Base-by-base conservation (phyloP, 2,329 filamentous ascomycete genomes). In the Colletotrichum orbiculare region DNA sequence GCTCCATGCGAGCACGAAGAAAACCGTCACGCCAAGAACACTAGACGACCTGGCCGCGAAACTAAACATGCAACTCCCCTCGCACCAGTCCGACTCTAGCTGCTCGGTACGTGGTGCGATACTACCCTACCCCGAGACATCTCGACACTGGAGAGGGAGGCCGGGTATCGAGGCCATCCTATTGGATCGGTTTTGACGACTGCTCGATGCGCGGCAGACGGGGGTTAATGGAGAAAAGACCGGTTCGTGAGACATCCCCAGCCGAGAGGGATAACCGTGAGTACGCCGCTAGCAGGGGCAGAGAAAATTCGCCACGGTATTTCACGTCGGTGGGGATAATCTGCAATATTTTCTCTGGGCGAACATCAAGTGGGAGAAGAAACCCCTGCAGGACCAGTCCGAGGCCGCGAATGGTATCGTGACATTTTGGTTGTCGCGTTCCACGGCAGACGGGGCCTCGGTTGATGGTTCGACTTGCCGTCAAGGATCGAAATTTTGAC, bases 91-190 rank as follows among this genome's bases (percentile, higher is more conserved):
- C 57, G 35, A 35, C 62, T 62, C 42, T 8, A 56, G 62, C 11
- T 64, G 41, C 41, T 64, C 60, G 54, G 60, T 64, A 59, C 60
- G 60, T 38, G 17, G 48, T 62, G 41, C 50, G 45, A 65, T 56
- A 37, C 46, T 46, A 65, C 57, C 35, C 50, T 62, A 65, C 57
- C 35, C 50, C 55, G 62, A 55, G 57, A 62, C 62, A 42, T 15
- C 11, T 10, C 13, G 45, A 7, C 46, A 38, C 55, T 35, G n/a
- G 42, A 37, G 34, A 15, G 10, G 33, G 15, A 15, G 5, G 25
- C 11, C 57, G 48, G 49, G 37, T 25, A 49, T 60, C 43, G 43
- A 1, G 10, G 15, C 12, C 3, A 13, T 39, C 61, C 9, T 34
- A 60, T 64, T 64, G 61, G 61, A 9, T 43, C 41, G 55, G 37